Conservation (phyloP, 768 basidiomycete genomes). For the Kwoniella sp. region DNA sequence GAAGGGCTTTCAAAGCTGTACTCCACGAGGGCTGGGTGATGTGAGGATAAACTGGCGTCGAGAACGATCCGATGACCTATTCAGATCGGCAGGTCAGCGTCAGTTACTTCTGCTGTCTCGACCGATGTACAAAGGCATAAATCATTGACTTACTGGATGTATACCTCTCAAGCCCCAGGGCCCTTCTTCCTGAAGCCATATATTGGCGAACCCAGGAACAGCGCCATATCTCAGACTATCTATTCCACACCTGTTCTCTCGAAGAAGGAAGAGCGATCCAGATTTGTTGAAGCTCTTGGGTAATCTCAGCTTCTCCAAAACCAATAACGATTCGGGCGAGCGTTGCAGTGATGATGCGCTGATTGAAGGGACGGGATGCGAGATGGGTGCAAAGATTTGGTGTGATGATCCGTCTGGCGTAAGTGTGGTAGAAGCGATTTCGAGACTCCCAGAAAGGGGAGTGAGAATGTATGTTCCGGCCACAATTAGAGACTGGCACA, state of each 20-base stretch:
- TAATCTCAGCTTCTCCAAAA: slow-evolving; percentile 23
- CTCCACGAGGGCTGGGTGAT: slow-evolving; percentile 43
- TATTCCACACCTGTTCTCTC: slow-evolving; percentile 65
- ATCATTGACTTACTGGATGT: slow-evolving; percentile 60
- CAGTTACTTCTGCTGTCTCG: background rate
- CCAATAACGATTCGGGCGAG: slow-evolving; percentile 7
- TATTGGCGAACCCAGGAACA: slow-evolving; percentile 67
- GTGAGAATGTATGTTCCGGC: slow-evolving; percentile 68
- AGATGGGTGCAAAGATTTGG: slow-evolving; percentile 73
- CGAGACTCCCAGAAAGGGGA: slow-evolving; percentile 67
- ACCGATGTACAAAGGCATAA: slow-evolving; percentile 40
- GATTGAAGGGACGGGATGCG: slow-evolving; percentile 72
- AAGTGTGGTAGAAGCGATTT: slow-evolving; percentile 63
- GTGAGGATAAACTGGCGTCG: slow-evolving; percentile 41
- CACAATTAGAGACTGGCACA: slow-evolving; percentile 64
- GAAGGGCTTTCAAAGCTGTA: slow-evolving; percentile 57
- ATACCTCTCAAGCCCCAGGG: slow-evolving; percentile 57
- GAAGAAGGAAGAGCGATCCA: slow-evolving; percentile 63
- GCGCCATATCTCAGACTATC: slow-evolving; percentile 68
- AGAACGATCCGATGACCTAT: slow-evolving; percentile 45
- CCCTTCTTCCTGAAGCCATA: slow-evolving; percentile 61
- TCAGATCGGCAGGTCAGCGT: background rate
- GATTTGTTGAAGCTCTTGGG: slow-evolving; percentile 30
- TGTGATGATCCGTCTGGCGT: slow-evolving; percentile 19
- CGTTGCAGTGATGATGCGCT: slow-evolving; percentile 32